phyloP scores from a whole-genome alignment of 306 rosid species.

The Echinosophora koreensis region DNA sequence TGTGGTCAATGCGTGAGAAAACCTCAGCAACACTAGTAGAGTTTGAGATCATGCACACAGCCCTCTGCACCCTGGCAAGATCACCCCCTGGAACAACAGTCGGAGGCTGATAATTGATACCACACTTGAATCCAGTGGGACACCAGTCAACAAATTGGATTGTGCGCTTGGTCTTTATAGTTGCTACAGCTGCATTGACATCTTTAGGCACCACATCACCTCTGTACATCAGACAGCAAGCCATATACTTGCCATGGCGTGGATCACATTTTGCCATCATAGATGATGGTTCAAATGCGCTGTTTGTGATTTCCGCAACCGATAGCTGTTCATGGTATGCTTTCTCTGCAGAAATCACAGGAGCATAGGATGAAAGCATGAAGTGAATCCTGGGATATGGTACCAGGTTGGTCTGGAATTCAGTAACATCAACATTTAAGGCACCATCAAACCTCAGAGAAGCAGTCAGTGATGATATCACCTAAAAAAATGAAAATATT shows the following conservation, averaged over 20 bases:
- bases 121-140: conserved; percentile 91
- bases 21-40: conserved; percentile 87
- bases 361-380: conserved; percentile 88
- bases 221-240: conserved; percentile 85
- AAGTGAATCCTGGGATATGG: conserved; percentile 90
- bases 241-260: conserved; percentile 88
- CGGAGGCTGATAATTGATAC: conserved; percentile 89
- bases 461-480: conserved; percentile 80
- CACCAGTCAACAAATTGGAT: conserved; percentile 91
- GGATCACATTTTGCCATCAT: conserved; percentile 95
- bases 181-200: conserved; percentile 85
- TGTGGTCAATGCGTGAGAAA: conserved; percentile 84
- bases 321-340: conserved; percentile 87
- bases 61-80: conserved; percentile 85
- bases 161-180: conserved; percentile 86
- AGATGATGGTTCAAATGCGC: conserved; percentile 85
- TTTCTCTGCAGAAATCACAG: conserved; percentile 86
- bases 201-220: conserved; percentile 91
- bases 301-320: conserved; percentile 81
- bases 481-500: conserved; percentile 47
- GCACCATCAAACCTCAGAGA: conserved; percentile 86
- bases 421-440: conserved; percentile 82
- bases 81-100: conserved; percentile 87
- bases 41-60: conserved; percentile 90
- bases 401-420: conserved; percentile 84